Base-by-base conservation (phyloP, 1,139 yeast species). In the Yamadazyma dushanensis region DNA sequence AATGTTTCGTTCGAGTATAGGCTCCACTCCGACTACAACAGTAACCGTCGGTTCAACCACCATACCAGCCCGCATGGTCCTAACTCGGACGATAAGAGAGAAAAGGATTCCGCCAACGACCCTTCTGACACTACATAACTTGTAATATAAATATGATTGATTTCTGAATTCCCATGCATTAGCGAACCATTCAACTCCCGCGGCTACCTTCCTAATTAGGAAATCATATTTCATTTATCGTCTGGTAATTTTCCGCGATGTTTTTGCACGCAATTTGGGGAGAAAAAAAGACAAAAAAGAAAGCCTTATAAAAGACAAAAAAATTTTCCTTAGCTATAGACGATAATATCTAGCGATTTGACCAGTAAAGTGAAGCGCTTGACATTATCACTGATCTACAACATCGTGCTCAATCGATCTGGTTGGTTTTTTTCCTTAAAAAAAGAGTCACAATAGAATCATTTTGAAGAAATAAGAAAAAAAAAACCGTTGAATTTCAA, bases 1-100 rank as follows among this genome's bases (percentile, higher is more conserved):
- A 73, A 74, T 1, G 76, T 70, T n/a, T 54, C 64, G 7, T 70
- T 69, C 43, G 76, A 70, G 45, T 71, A 71, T 48, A 57, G 76
- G 41, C 57, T 68, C 36, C 76, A 39, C 19, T 30, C 38, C 8
- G 42, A 39, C 26, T 36, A 33, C 16, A 34, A 38, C 23, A 22
- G 24, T 11, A 18, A 23, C 17, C 13, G 25, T 5, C 11, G 32
- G 16, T 17, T 16, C 16, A 29, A 29, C 17, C 9, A 16, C 16
- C 13, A 16, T 16, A 14, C n/a, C 26, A 29, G 15, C 27, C 10
- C 9, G 10, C 14, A 13, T 15, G 17, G 16, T 16, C 27, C 16
- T 7, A 25, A 14, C 8, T 10, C 17, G 10, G 21, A 25, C 18
- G 27, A 25, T 4, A 20, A 29, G 13, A 19, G 16, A 5, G 25